phyloP scores from a whole-genome alignment of 225 moss, liverwort and hornwort species.

The Marchantia paleacea region DNA sequence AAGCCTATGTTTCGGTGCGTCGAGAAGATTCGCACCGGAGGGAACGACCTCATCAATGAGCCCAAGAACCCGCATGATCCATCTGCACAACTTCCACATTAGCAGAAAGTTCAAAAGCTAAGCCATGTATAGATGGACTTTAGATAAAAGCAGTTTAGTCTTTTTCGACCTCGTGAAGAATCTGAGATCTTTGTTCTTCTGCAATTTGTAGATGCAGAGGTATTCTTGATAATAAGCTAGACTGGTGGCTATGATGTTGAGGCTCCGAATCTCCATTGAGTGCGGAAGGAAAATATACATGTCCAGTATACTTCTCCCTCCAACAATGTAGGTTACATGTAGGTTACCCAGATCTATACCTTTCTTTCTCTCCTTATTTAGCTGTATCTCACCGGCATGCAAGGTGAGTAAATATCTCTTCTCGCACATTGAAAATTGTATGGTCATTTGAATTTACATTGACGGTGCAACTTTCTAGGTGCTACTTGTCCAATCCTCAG shows the following conservation, averaged over 20 bases:
- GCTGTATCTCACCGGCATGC: no score
- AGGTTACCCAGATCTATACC: no score
- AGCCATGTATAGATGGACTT: not conserved
- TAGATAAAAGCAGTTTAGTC: not conserved
- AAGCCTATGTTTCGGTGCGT: conserved; percentile 41
- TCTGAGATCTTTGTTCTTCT: not conserved
- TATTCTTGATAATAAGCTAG: not conserved
- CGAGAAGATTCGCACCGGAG: conserved; percentile 26
- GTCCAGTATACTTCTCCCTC: no score
- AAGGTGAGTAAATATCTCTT: no score
- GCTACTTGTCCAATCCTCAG: not conserved
- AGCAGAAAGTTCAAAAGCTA: conserved; percentile 7
- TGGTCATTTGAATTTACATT: no score
- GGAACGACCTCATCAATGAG: conserved; percentile 52
- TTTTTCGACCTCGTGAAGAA: not conserved
- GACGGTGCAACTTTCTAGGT: no score
- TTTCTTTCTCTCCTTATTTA: no score
- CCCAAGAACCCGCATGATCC: conserved; percentile 46
- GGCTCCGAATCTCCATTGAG: no score
- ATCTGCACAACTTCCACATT: conserved; percentile 48
- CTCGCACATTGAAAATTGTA: no score
- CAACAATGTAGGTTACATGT: no score
- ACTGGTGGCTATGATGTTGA: no score
- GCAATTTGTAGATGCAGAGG: not conserved
- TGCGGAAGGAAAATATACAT: no score